Percentiles rank a stretch among this genome's conserved stretches.
phyloP scores from a whole-genome alignment of 1,284 basidiomycete genomes.

The Chiua sp. region DNA sequence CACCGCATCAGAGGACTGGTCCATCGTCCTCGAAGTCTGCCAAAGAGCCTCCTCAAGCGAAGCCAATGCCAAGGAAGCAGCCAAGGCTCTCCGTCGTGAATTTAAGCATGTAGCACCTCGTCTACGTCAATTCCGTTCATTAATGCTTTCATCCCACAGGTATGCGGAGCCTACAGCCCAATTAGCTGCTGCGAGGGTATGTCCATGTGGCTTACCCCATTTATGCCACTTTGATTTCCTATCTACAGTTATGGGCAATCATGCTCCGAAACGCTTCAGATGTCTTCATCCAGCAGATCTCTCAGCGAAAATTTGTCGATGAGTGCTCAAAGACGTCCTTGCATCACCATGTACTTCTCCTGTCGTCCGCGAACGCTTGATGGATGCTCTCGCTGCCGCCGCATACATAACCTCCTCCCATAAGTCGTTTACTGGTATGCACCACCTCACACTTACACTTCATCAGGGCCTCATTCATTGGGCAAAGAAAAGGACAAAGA shows the following conservation, averaged over 20 bases:
- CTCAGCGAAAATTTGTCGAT: constrained; percentile 78
- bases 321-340: constrained; percentile 72
- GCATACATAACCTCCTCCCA: constrained; percentile 63
- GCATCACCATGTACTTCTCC: constrained; percentile 64
- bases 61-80: constrained; percentile 73
- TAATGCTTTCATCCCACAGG: constrained; percentile 39
- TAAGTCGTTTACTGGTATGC: constrained; percentile 31
- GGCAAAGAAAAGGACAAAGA: constrained; percentile 48
- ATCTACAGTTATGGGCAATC: constrained; percentile 76
- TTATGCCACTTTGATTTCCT: constrained; percentile 8
- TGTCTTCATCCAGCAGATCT: constrained; percentile 67
- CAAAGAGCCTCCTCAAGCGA: constrained; percentile 73
- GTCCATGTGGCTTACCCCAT: constrained; percentile 26
- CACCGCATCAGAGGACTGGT: constrained; percentile 79
- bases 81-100: constrained; percentile 72
- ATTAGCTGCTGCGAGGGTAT: constrained; percentile 70
- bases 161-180: constrained; percentile 75
- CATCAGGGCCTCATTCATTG: constrained; percentile 33
- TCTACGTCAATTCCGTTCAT: not conserved
- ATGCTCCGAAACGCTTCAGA: constrained; percentile 77
- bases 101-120: constrained; percentile 62
- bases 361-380: constrained; percentile 72
- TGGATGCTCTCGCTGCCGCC: constrained; percentile 76
- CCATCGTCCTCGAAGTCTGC: constrained; percentile 77
- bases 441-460: not conserved